Evolutionary conservation across 352 stramenopile species (phyloP), one percentile per base, ranked within the genome.

Genomic region (Globisporangium canariense): DNA sequence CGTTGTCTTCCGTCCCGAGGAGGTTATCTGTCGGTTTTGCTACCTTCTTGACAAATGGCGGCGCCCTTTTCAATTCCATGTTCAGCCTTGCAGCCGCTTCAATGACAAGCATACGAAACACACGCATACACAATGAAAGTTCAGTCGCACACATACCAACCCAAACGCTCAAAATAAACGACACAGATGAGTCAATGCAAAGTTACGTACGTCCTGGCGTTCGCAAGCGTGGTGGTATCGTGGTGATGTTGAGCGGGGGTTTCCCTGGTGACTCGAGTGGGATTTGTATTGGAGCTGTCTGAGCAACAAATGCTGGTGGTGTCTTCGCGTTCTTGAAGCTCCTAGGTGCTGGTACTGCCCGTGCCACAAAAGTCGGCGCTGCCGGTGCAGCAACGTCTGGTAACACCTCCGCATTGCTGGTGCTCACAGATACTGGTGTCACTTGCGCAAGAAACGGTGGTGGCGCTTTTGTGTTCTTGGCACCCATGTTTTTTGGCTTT

Each of bases 251-350:
- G 8, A 62, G n/a, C 13, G 10, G 13, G 20, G 46, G 55, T 9
- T 67, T 62, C 54, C 45, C 53, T 16, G 54, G 54, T 3, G 62
- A 67, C n/a, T 67, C 62, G 22, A 63, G 34, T 16, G 62, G 62
- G 36, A 67, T 67, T 40, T 22, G 62, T 13, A 52, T 66, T 7
- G 61, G 61, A 3, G 46, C 4, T 40, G 46, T 16, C 38, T 63
- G 32, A 16, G 34, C 34, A 41, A 50, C 34, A 20, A 63, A 67
- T 10, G 20, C 43, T 14, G 11, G 41, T 22, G 41, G 41, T 0
- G 41, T 16, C 41, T 47, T 47, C 41, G 18, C 13, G 14, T n/a
- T 20, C 41, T 20, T 22, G 41, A 20, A n/a, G 41, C 45, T 49
- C 36, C 36, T 41, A 16, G 36, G 36, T 41, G 36, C 36, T 41